These are phyloP conservation scores for Omphalotus guepiniiformis DNA, from an alignment of 768 basidiomycete species.

Conservation along the genomic window DNA sequence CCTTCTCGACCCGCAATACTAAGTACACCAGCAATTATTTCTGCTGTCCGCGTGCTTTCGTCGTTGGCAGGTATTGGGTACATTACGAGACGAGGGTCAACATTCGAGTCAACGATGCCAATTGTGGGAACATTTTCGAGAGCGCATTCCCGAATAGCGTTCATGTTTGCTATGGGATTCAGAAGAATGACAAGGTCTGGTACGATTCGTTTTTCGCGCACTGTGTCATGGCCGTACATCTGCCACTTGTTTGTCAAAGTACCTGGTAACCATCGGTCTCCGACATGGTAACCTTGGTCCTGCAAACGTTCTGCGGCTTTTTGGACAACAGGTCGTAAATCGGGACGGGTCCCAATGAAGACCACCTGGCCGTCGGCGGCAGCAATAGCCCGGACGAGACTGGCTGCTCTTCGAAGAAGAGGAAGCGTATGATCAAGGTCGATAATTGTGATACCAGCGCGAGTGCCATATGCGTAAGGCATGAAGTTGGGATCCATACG, in stretches of 20 bases:
- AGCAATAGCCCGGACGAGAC: constrained; percentile 79
- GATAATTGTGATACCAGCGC: constrained; percentile 87
- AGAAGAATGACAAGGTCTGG: constrained; percentile 92
- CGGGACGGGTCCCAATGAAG: constrained; percentile 85
- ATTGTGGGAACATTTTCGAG: constrained; percentile 88
- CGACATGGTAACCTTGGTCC: constrained; percentile 77
- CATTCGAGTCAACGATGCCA: constrained; percentile 92
- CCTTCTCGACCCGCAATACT: constrained; percentile 85
- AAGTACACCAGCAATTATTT: constrained; percentile 84
- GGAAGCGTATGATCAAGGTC: constrained; percentile 94
- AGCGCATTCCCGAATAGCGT: constrained; percentile 89
- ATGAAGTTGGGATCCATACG: constrained; percentile 88
- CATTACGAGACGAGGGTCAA: constrained; percentile 94
- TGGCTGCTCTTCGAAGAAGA: constrained; percentile 85
- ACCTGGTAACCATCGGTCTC: constrained; percentile 92
- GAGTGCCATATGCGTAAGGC: constrained; percentile 90
- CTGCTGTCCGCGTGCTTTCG: constrained; percentile 87
- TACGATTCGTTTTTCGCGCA: constrained; percentile 49
- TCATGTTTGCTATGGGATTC: constrained; percentile 81
- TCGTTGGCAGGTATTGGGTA: constrained; percentile 99
- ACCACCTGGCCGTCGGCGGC: constrained; percentile 79
- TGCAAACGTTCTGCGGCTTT: constrained; percentile 80
- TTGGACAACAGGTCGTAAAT: constrained; percentile 68
- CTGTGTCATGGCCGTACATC: constrained; percentile 59
- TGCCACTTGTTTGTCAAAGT: constrained; percentile 84